Evolutionary conservation across 176 grass and related monocot genomes (phyloP), one percentile per base, ranked within the genome.

Genomic region (Musa beccarii): DNA sequence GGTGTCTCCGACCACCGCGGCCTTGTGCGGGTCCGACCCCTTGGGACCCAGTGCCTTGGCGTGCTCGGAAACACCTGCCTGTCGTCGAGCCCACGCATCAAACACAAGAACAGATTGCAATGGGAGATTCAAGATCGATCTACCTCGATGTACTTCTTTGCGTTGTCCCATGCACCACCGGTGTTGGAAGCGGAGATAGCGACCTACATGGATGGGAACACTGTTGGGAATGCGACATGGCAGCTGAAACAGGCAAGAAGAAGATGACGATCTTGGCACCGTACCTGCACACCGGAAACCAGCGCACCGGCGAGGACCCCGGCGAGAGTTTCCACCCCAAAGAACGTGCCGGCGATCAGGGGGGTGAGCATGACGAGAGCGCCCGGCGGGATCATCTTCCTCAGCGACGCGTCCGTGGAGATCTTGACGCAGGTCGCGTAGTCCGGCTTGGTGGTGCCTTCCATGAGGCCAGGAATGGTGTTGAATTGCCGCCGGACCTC

Each of bases 101-200:
- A 54, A 22, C 51, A 73, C 34, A 43, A 43, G 34, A 43, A 43
- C 34, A 6, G 34, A 43, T 6, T 5, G 34, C 34, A 43, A 43
- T 43, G 34, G 34, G 34, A 43, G 34, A 43, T 43, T 43, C 34
- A 43, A 43, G 34, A 54, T 49, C 6, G 22, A 3, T 3, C 1
- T 79, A 92, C 86, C 89, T 96, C 93, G 61, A 96, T 96, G 76
- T 92, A 92, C 62, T 96, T 96, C 83, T 96, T 96, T 11, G 93
- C 89, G 77, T 96, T 96, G 81, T 96, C 93, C 93, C 89, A 96
- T 3, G 93, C 93, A 59, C 93, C 89, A 14, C 89, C 89, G 13
- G 89, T 96, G 79, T 96, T 96, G 54, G 93, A 96, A 19, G 93
- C 89, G 0, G 93, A 96, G 73, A 96, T 92, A 17, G 93, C 89